Base-by-base conservation (phyloP, 441 rosid species). In the Kokia cookei region DNA sequence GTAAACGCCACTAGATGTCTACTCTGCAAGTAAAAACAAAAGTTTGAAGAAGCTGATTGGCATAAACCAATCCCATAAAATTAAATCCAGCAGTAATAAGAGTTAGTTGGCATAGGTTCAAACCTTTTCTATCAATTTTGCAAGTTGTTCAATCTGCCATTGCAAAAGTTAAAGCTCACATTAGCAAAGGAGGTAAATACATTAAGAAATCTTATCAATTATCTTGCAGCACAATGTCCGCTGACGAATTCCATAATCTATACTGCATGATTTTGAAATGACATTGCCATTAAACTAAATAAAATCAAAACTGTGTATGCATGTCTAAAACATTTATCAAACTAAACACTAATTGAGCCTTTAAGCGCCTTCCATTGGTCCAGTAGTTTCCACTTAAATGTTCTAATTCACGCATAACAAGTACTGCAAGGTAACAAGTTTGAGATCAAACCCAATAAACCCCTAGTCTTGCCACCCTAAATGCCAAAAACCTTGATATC, bases 1-100 rank as follows among this genome's bases (percentile, higher is more conserved):
- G 98, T 95, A 76, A 95, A 95, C 74, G 85, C 98, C 77, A 93
- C 98, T 75, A 95, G 91, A 87, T 93, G 99, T 91, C 89, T 93
- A 85, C 98, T 90, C 99, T 95, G 96, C 94, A 91, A 85, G 73
- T 73, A 79, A 29, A 85, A 88, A 78, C 74, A 73, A 61, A 61
- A 72, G 45, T 37, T 79, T 80, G 47, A 83, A 74, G 51, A 73
- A 19, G 78, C 73, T 64, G 45, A 68, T 70, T 29, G 53, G 57
- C 35, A 78, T 54, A 61, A 75, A 43, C 58, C 71, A 22, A 24
- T 53, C 50, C 69, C n/a, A 79, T 26, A 27, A 60, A 37, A 5
- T 57, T 22, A 62, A 15, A 11, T 1, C 40, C 32, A 65, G 26
- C 17, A 27, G 12, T 5, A 15, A 82, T 45, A 81, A 15, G 32